Conservation (phyloP, 371 early-diverging fungal species). For the Choanephora cucurbitarum region DNA sequence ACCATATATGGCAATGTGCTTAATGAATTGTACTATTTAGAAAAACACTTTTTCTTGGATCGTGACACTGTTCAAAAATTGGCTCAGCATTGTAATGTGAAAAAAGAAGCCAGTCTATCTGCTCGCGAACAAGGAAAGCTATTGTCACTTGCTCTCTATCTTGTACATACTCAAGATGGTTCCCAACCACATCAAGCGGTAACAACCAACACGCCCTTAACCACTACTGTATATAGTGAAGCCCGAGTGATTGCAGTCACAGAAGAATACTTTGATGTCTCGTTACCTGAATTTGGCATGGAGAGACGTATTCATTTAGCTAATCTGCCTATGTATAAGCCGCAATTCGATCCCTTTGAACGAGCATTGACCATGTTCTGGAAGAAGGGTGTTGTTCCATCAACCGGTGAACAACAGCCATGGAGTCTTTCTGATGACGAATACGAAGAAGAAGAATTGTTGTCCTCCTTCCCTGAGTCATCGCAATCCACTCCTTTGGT, state of each 20-base stretch:
- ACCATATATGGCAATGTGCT: too few relatives aligned
- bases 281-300: conserved; percentile 60
- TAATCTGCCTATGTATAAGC: conserved; percentile 41
- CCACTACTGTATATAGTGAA: conserved; percentile 33
- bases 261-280: conserved; percentile 60
- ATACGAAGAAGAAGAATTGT: conserved; percentile 15
- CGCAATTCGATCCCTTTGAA: conserved; percentile 37
- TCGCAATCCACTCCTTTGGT: background rate
- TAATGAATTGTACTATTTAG: conserved; percentile 18
- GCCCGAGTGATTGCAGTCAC: conserved; percentile 49
- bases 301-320: conserved; percentile 57
- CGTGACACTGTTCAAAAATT: conserved; percentile 53
- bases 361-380: conserved; percentile 56
- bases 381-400: conserved; percentile 50
- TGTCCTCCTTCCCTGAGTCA: too few relatives aligned
- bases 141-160: conserved; percentile 50
- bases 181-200: conserved; percentile 6
- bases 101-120: conserved; percentile 68
- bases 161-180: conserved; percentile 34
- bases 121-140: conserved; percentile 74
- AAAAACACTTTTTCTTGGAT: conserved; percentile 59
- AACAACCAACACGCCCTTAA: too few relatives aligned
- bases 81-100: conserved; percentile 72
- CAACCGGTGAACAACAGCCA: conserved; percentile 37
- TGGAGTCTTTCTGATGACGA: conserved; percentile 44